phyloP scores from a whole-genome alignment of 805 yeast genomes.

The Komagataella ulmi region DNA sequence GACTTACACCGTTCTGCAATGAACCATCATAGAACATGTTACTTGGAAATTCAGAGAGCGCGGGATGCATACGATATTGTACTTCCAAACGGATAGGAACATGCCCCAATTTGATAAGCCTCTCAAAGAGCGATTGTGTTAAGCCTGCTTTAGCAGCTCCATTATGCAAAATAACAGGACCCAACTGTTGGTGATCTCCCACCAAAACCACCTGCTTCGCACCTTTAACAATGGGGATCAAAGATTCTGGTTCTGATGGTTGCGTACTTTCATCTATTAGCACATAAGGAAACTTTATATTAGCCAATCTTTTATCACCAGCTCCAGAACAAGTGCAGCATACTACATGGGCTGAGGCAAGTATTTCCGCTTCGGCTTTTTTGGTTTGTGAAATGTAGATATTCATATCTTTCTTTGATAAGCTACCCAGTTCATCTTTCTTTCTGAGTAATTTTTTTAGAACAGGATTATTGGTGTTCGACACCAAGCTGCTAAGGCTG shows the following conservation, averaged over 20 bases:
- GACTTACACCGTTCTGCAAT: slow-evolving; percentile 82
- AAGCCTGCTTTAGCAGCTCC: slow-evolving; percentile 82
- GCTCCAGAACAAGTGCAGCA: slow-evolving; percentile 93
- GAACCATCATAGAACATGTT: slow-evolving; percentile 90
- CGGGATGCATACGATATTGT: slow-evolving; percentile 93
- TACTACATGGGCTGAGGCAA: slow-evolving; percentile 58
- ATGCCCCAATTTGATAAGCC: slow-evolving; percentile 72
- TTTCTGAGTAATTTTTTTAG: slow-evolving; percentile 44
- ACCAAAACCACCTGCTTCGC: slow-evolving; percentile 78
- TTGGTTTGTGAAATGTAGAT: slow-evolving; percentile 27
- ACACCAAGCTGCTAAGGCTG: slow-evolving; percentile 42
- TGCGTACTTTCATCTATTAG: slow-evolving; percentile 90
- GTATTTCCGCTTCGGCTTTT: slow-evolving; percentile 32
- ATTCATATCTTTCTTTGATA: slow-evolving; percentile 39
- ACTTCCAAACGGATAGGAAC: slow-evolving; percentile 79
- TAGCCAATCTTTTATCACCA: slow-evolving; percentile 52
- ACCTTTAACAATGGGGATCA: slow-evolving; percentile 82
- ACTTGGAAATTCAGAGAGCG: slow-evolving; percentile 74
- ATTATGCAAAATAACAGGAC: slow-evolving; percentile 77
- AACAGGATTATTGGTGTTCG: slow-evolving; percentile 33
- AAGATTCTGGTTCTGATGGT: slow-evolving; percentile 84
- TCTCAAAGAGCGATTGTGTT: slow-evolving; percentile 75
- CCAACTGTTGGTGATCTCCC: slow-evolving; percentile 93
- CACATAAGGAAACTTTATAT: slow-evolving; percentile 56
- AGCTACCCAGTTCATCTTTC: slow-evolving; percentile 57